These are phyloP conservation scores for Fistulifera pelliculosa DNA, from an alignment of 108 stramenopile genomes.

Conservation along the genomic window DNA sequence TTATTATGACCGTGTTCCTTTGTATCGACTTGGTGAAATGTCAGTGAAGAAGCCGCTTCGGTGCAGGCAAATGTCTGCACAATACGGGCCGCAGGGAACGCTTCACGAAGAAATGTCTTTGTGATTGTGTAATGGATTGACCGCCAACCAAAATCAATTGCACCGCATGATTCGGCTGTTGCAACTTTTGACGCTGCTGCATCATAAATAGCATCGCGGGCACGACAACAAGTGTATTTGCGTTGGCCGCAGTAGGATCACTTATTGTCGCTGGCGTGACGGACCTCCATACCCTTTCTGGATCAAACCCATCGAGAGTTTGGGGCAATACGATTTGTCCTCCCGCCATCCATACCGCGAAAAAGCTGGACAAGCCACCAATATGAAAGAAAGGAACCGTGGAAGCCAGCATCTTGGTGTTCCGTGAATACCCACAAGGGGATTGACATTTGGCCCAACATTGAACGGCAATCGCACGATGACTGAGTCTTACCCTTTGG, in stretches of 20 bases:
- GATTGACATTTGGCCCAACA: conserved; percentile 43
- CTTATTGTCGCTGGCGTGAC: conserved; percentile 5
- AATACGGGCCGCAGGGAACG: conserved; percentile 70
- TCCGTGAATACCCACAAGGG: conserved; percentile 48
- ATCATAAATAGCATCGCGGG: conserved; percentile 85
- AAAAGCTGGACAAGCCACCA: conserved; percentile 71
- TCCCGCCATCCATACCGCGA: conserved; percentile 69
- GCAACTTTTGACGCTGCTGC: conserved; percentile 7
- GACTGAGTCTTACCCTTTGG: conserved; percentile 78
- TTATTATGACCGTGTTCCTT: not conserved
- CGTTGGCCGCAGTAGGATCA: conserved; percentile 1
- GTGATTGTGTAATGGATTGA: conserved; percentile 45
- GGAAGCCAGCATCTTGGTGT: conserved; percentile 55
- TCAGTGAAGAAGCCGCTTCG: conserved; percentile 87
- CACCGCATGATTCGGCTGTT: conserved; percentile 31
- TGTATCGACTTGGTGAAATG: conserved; percentile 55
- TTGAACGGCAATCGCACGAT: conserved; percentile 63
- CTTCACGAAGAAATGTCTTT: conserved; percentile 15
- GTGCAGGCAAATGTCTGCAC: conserved; percentile 93
- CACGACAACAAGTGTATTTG: conserved; percentile 84
- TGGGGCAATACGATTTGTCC: conserved; percentile 68
- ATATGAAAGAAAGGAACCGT: conserved; percentile 91
- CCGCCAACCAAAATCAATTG: conserved; percentile 80
- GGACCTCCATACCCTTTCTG: conserved; percentile 15
- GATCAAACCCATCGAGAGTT: conserved; percentile 14